phyloP scores from a whole-genome alignment of 495 filamentous ascomycete species.

The Annulohypoxylon nitens region DNA sequence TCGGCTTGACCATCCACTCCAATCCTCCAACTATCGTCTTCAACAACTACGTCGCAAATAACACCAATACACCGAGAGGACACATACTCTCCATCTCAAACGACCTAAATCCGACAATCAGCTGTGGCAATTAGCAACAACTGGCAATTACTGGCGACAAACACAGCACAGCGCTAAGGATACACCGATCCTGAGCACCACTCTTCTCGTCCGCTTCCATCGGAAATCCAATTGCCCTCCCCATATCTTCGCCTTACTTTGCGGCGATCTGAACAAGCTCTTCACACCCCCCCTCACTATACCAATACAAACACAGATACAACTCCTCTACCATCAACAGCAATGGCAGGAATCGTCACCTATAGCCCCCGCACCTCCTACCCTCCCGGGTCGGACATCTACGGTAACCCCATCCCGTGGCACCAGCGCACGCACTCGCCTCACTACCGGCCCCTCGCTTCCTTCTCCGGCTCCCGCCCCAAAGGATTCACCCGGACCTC shows the following conservation, averaged over 20 bases:
- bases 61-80: too few species aligned
- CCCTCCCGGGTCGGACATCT: constrained; percentile 7
- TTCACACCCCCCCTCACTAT: background rate
- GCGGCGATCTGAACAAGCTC: background rate
- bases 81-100: background rate
- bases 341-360: background rate
- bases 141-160: background rate
- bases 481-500: background rate
- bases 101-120: background rate
- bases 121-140: background rate
- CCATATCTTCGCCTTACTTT: too few species aligned
- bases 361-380: background rate
- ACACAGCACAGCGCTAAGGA: background rate
- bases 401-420: background rate
- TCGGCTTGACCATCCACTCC: background rate
- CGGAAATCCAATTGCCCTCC: too few species aligned
- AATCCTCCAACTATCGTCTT: background rate
- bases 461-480: constrained; percentile 17
- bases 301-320: background rate
- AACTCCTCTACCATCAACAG: background rate
- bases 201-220: background rate
- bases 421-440: background rate
- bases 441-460: background rate
- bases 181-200: background rate
- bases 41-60: background rate